Evolutionary conservation across 345 rosid genomes (phyloP), one percentile per base, ranked within the genome.

Genomic region (Microthlaspi erraticum): DNA sequence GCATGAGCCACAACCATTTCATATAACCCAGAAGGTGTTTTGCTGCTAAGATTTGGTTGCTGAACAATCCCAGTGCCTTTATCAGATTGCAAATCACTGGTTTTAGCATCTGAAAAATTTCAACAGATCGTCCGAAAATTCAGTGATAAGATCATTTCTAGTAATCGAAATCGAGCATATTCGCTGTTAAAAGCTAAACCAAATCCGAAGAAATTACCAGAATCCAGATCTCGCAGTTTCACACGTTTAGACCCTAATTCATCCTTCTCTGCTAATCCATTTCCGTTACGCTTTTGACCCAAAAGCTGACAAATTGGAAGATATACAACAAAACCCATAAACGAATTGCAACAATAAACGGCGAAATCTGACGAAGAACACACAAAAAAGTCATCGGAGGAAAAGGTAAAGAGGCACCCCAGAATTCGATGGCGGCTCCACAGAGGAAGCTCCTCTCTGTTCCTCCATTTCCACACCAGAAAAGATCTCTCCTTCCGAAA

Each of bases 161-260:
- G n/a, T 4, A 49, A 33, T 51, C 23, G 26, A 67, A 73, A 10
- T 23, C 31, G 9, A 37, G 49, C 19, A 48, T 11, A 60, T 17
- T 7, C 59, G 2, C 18, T 48, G 2, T 7, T 38, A n/a, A 9
- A 34, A 8, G n/a, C n/a, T 4, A 14, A 58, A 60, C 5, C 11
- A 16, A 23, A 42, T 23, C 2, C 13, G 1, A 54, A 14, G 31
- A 42, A 60, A n/a, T 62, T 70, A 76, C 75, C 79, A 20, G 76
- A 64, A 64, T 8, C 67, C 53, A 58, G 75, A 76, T 76, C 71
- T 70, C 8, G 53, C 33, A 57, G 2, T 70, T 70, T 76, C 8
- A 32, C 56, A 57, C 79, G 75, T 75, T 83, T 88, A 41, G 54
- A 71, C 10, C 66, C 72, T 63, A 68, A 60, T 43, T 76, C 86